phyloP scores from a whole-genome alignment of 2,329 filamentous ascomycete species.

The Calonectria multiphialidica region DNA sequence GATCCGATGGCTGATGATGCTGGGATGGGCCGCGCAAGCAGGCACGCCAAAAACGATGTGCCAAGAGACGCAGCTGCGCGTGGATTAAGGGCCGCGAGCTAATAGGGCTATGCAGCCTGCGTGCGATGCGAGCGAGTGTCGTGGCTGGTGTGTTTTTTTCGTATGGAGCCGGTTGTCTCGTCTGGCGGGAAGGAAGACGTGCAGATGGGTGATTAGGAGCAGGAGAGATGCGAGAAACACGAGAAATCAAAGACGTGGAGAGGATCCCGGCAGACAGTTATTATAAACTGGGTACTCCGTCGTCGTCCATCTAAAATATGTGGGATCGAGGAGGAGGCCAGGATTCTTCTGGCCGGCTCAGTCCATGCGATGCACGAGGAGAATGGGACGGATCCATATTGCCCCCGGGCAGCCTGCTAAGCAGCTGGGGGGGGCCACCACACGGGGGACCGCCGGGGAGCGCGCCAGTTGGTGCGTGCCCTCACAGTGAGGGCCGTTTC shows the following conservation, averaged over 20 bases:
- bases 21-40: constrained; percentile 9
- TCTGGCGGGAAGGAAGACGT: background rate
- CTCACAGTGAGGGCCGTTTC: constrained; percentile 3
- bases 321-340: constrained; percentile 1
- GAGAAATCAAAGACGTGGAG: background rate
- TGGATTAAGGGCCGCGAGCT: background rate
- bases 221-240: background rate
- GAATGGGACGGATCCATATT: constrained; percentile 1
- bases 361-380: constrained; percentile 2
- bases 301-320: constrained; percentile 3
- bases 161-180: background rate
- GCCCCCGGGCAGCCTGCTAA: constrained; percentile 2
- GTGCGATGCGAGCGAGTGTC: background rate
- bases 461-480: constrained; percentile 2
- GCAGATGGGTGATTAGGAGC: background rate
- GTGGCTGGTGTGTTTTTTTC: background rate
- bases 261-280: constrained; percentile 6
- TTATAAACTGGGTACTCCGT: constrained; percentile 5
- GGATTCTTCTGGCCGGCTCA: background rate
- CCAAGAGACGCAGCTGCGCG: background rate
- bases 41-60: background rate
- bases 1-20: background rate
- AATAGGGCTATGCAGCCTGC: background rate
- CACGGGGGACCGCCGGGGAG: background rate
- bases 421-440: background rate